Evolutionary conservation across 768 basidiomycete genomes (phyloP).

Genomic region (Myochromella boudieri): DNA sequence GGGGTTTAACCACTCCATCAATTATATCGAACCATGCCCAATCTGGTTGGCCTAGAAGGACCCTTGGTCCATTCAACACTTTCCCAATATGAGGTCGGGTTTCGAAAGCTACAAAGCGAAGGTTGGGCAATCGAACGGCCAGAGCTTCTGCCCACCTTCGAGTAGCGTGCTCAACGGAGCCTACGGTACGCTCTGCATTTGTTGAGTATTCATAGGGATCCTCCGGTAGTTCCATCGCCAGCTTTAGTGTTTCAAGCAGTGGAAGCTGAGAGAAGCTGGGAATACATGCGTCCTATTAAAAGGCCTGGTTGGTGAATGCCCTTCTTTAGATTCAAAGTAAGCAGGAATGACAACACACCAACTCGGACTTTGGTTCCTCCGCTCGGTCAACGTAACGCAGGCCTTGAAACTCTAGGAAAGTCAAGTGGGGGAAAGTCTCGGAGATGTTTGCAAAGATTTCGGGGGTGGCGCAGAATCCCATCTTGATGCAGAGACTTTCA

Average conservation of each 20-base stretch:
- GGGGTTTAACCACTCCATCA: background rate
- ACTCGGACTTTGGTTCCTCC: constrained; percentile 9
- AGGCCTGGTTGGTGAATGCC: background rate
- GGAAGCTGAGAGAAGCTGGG: constrained; percentile 4
- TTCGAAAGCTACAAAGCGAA: constrained; percentile 13
- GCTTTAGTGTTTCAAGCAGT: constrained; percentile 7
- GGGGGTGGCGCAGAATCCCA: constrained; percentile 16
- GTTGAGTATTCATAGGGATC: constrained; percentile 11
- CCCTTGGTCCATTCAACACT: constrained; percentile 8
- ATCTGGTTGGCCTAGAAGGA: constrained; percentile 3
- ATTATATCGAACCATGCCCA: constrained; percentile 12
- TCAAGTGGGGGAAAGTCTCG: constrained; percentile 10
- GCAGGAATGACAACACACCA: constrained; percentile 2
- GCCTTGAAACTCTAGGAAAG: constrained; percentile 13
- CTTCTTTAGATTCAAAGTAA: no score
- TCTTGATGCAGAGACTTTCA: constrained; percentile 13
- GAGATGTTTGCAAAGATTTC: constrained; percentile 7
- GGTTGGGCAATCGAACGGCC: constrained; percentile 4
- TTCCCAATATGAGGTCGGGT: constrained; percentile 12
- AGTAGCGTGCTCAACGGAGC: constrained; percentile 14
- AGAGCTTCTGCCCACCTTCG: constrained; percentile 11
- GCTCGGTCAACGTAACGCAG: constrained; percentile 11
- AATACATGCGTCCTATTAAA: constrained; percentile 10
- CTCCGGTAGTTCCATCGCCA: constrained; percentile 15
- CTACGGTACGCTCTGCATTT: constrained; percentile 5